Percentiles rank a stretch among this genome's conserved stretches.
These are phyloP conservation scores for Intubia oerlemansii DNA, from an alignment of 2,329 filamentous ascomycete species.

Conservation along the genomic window DNA sequence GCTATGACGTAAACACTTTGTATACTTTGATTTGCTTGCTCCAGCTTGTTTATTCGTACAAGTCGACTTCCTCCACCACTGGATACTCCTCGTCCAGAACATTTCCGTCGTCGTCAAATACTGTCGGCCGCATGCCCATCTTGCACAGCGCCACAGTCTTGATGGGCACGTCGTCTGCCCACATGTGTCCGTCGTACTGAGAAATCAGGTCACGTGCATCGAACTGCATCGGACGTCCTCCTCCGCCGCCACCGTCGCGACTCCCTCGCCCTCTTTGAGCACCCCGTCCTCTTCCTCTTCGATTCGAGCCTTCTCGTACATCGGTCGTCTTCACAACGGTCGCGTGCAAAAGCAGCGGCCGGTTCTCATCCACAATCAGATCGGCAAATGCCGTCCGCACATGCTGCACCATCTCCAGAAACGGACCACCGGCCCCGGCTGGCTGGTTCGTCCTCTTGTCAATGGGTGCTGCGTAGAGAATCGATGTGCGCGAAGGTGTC, in stretches of 20 bases:
- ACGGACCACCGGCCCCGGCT: constrained; percentile 19
- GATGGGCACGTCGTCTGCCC: constrained; percentile 48
- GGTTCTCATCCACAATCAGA: constrained; percentile 32
- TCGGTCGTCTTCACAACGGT: constrained; percentile 79
- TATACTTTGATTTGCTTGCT: no score
- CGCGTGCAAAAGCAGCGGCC: constrained; percentile 57
- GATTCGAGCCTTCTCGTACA: no score
- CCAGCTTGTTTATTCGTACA: no score
- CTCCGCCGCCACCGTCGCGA: constrained; percentile 9
- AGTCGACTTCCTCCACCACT: constrained; percentile 29
- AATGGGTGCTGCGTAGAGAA: constrained; percentile 41
- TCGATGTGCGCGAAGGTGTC: constrained; percentile 24
- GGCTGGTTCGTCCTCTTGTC: constrained; percentile 27
- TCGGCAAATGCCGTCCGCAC: constrained; percentile 31
- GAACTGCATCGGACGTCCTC: constrained; percentile 18
- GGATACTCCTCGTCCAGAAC: constrained; percentile 32
- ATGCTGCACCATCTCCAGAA: constrained; percentile 35
- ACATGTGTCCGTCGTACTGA: constrained; percentile 41
- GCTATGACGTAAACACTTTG: no score
- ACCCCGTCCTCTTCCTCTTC: constrained; percentile 9
- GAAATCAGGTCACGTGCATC: constrained; percentile 35
- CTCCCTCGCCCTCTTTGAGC: constrained; percentile 7
- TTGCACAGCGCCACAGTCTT: constrained; percentile 57
- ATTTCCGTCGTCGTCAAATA: constrained; percentile 24
- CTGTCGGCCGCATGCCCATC: constrained; percentile 55